Evolutionary conservation across 2,329 filamentous ascomycete genomes (phyloP).

Genomic region (Plectosphaerella plurivora): DNA sequence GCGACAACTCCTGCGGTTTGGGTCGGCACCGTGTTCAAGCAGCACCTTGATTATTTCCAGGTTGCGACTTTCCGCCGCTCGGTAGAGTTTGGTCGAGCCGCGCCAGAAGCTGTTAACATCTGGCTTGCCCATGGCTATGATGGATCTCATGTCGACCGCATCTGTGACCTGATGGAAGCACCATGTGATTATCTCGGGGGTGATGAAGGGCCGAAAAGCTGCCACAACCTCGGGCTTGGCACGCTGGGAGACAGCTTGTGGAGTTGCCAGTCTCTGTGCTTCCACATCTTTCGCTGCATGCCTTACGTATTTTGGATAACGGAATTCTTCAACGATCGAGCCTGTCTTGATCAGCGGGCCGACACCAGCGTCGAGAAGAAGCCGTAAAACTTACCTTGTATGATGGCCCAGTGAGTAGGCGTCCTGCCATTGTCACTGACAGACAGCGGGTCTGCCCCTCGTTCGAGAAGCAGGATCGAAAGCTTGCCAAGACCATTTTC

Average conservation of each 20-base stretch:
- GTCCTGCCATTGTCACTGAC: slow-evolving; percentile 4
- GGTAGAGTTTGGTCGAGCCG: not conserved
- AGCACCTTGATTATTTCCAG: slow-evolving; percentile 7
- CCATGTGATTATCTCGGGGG: slow-evolving; percentile 2
- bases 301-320: not conserved
- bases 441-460: not conserved
- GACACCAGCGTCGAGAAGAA: slow-evolving; percentile 29
- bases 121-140: slow-evolving; percentile 1
- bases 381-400: slow-evolving; percentile 20
- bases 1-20: not conserved
- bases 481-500: not conserved
- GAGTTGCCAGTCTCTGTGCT: not conserved
- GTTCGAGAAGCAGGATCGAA: not conserved
- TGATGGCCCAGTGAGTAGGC: slow-evolving; percentile 30
- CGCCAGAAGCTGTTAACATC: slow-evolving; percentile 1
- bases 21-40: slow-evolving; percentile 17
- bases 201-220: slow-evolving; percentile 20
- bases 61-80: not conserved
- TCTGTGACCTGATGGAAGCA: slow-evolving; percentile 11
- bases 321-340: not conserved
- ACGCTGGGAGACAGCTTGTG: slow-evolving; percentile 18
- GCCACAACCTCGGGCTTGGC: slow-evolving; percentile 20
- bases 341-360: slow-evolving; percentile 17
- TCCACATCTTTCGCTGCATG: not conserved
- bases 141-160: slow-evolving; percentile 3